Evolutionary conservation across 345 rosid species (phyloP), one percentile per base, ranked within the genome.

Genomic region (thale cress (Arabidopsis thaliana)): DNA sequence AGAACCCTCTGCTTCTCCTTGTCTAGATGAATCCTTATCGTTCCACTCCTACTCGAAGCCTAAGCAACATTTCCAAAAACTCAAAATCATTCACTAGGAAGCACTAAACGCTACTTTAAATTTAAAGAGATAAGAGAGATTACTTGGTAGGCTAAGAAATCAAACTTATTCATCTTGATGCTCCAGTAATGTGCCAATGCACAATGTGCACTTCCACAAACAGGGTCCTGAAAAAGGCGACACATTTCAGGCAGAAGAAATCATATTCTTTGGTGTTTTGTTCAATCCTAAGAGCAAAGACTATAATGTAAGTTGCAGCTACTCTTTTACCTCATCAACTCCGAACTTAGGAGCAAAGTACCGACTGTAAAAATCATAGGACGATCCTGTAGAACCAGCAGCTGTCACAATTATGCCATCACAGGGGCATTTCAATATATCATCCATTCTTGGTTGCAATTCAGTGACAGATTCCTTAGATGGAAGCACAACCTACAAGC

Each of bases 121-220:
- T 13, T 3, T 38, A 22, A 30, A 58, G 23, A 14, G 42, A 42
- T 30, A 0, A 3, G 73, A 52, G 23, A 63, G 48, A 56, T 48
- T 85, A 91, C 94, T 78, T 78, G 82, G 82, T 78, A 83, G 16
- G 97, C 98, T 65, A 76, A 40, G 24, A 88, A 72, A 58, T 90
- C 87, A 34, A 60, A 78, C 44, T 93, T 93, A 44, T 87, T 85
- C 48, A 89, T 82, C 82, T 88, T 89, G 45, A 82, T 53, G 67
- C 83, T 81, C 97, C 97, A 93, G 59, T 89, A 89, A 23, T 80
- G 63, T 67, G 90, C 91, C 71, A 93, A 69, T 34, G 89, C 84
- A 82, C 98, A 91, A 66, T 89, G 86, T 12, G 94, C 96, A 73
- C 91, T 85, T 37, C 98, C 94, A 60, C 85, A 79, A 24, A 89